phyloP scores from a whole-genome alignment of 345 rosid species.

The Hibiscus tridactylites region DNA sequence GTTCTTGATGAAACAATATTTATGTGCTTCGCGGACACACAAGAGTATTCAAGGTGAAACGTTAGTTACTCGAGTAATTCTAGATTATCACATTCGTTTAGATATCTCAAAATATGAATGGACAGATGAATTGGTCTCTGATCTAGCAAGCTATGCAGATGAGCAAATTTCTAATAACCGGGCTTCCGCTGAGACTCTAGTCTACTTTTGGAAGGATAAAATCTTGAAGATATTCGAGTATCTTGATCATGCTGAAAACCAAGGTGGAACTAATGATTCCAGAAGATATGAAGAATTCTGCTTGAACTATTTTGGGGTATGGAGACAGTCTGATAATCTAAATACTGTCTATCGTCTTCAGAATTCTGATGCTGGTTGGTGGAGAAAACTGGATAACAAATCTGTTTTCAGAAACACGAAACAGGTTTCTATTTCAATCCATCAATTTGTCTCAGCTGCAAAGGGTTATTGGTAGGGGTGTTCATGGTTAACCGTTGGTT shows the following conservation, averaged over 20 bases:
- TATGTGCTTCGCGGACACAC: constrained; percentile 22
- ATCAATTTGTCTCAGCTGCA: constrained; percentile 26
- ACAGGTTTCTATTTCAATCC: constrained; percentile 12
- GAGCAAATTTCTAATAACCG: neutral
- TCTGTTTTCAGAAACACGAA: constrained; percentile 9
- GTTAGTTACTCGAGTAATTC: constrained; percentile 29
- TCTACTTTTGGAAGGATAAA: constrained; percentile 34
- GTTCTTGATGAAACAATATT: constrained; percentile 18
- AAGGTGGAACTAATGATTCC: neutral
- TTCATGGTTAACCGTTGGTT: no score
- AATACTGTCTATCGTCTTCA: constrained; percentile 19
- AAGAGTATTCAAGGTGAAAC: constrained; percentile 28
- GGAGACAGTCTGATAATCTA: constrained; percentile 12
- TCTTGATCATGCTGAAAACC: constrained; percentile 7
- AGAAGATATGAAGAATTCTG: constrained; percentile 29
- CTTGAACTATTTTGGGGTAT: constrained; percentile 38
- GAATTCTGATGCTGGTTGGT: constrained; percentile 32
- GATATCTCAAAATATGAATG: constrained; percentile 17
- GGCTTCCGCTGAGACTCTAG: constrained; percentile 27
- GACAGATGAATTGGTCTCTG: constrained; percentile 20
- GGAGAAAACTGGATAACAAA: constrained; percentile 6
- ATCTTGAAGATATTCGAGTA: constrained; percentile 18
- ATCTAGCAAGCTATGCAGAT: constrained; percentile 15
- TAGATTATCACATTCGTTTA: constrained; percentile 24
- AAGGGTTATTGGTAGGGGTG: constrained; percentile 31